phyloP scores from a whole-genome alignment of 129 eudicot species.

The Tagetes erecta region DNA sequence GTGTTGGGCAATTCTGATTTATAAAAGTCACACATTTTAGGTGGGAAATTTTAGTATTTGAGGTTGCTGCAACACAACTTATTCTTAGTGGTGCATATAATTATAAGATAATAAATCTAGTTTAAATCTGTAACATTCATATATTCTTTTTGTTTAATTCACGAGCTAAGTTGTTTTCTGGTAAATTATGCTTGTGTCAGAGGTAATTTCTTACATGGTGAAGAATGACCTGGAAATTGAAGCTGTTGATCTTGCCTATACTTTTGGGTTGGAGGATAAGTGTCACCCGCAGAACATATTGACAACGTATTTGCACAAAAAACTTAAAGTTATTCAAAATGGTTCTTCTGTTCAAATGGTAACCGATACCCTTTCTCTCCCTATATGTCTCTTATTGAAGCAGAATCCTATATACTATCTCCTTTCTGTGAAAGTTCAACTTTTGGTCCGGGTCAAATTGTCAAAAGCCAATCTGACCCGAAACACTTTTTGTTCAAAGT shows the following conservation, averaged over 20 bases:
- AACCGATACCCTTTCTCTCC: not conserved
- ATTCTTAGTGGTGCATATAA: not conserved
- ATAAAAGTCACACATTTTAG: not conserved
- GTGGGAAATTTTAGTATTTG: not conserved
- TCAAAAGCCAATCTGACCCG: not conserved
- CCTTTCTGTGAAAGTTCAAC: constrained; percentile 10
- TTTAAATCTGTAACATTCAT: not conserved
- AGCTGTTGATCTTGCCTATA: constrained; percentile 64
- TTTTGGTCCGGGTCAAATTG: not conserved
- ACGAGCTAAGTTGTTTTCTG: not conserved
- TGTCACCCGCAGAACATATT: constrained; percentile 48
- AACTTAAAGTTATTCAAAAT: constrained; percentile 28
- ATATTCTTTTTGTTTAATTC: not conserved
- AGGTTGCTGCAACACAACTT: not conserved
- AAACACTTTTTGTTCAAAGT: too few relatives aligned
- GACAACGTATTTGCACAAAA: constrained; percentile 46
- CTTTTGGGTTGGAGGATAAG: constrained; percentile 56
- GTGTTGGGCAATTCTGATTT: not conserved
- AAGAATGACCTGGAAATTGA: constrained; percentile 53
- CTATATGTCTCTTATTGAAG: not conserved
- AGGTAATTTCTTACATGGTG: constrained; percentile 52
- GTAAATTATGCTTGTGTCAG: constrained; percentile 42
- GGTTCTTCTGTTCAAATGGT: constrained; percentile 38
- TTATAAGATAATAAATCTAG: not conserved
- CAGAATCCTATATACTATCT: not conserved